Conservation (phyloP, 192 early-diverging fungal genomes). For the Backusella macrospora region DNA sequence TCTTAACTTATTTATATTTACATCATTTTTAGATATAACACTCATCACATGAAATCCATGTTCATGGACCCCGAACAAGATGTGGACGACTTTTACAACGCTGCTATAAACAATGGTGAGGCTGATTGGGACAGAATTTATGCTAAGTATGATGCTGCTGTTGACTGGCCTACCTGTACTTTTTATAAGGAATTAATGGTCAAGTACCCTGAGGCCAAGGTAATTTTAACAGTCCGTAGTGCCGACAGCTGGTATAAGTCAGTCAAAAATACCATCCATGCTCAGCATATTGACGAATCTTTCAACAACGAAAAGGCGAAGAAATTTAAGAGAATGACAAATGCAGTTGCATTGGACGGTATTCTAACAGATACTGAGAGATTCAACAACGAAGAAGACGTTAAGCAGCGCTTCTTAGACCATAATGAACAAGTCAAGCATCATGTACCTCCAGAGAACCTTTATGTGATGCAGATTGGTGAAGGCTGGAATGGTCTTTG, state of each 20-base stretch:
- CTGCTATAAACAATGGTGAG: constrained; percentile 3
- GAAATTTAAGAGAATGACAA: neutral
- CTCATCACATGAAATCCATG: constrained; percentile 26
- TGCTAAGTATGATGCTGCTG: constrained; percentile 24
- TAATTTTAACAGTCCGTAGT: constrained; percentile 25
- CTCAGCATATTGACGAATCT: neutral
- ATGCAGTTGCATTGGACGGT: neutral
- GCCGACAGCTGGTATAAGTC: constrained; percentile 31
- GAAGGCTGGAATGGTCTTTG: constrained; percentile 20
- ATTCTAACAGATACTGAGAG: neutral
- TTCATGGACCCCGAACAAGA: constrained; percentile 18
- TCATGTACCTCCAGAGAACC: neutral
- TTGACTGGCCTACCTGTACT: constrained; percentile 23
- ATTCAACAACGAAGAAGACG: neutral
- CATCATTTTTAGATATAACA: constrained; percentile 13
- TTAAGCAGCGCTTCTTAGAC: neutral
- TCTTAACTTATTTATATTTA: neutral
- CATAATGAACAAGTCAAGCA: constrained; percentile 18
- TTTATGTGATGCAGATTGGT: constrained; percentile 15
- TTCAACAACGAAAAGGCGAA: neutral
- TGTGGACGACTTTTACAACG: neutral
- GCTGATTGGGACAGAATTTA: constrained; percentile 25
- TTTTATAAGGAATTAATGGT: constrained; percentile 26
- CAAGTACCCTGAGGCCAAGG: constrained; percentile 35
- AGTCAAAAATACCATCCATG: constrained; percentile 11